Conservation (phyloP, 2,329 filamentous ascomycete species). For the Cladosporium sp. region DNA sequence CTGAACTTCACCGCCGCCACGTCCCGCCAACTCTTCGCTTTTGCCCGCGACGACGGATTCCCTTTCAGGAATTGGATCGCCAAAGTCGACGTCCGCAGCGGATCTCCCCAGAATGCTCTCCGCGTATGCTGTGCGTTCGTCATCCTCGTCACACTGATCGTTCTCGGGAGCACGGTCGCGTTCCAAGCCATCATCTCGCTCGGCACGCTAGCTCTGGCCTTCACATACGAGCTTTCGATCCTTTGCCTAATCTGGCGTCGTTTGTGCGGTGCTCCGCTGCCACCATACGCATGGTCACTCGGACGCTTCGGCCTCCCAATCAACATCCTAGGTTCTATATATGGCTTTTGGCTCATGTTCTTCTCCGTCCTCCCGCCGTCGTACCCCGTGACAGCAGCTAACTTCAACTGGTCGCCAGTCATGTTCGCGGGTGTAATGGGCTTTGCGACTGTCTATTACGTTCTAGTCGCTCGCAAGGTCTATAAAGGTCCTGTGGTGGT, state of each 20-base stretch:
- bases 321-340: conserved; percentile 19
- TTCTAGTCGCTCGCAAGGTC: not conserved
- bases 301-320: conserved; percentile 19
- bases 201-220: conserved; percentile 33
- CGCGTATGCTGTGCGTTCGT: conserved; percentile 19
- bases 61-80: conserved; percentile 19
- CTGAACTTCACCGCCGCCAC: conserved; percentile 14
- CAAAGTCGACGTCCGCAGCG: conserved; percentile 19
- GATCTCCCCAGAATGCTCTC: conserved; percentile 23
- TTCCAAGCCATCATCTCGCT: conserved; percentile 35
- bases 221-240: conserved; percentile 38
- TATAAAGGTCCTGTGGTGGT: conserved; percentile 5
- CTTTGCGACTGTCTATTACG: conserved; percentile 13
- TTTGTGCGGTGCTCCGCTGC: conserved; percentile 17
- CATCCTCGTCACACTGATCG: conserved; percentile 21
- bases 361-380: conserved; percentile 26
- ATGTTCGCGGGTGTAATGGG: conserved; percentile 27
- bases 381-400: conserved; percentile 20
- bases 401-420: conserved; percentile 26
- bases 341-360: conserved; percentile 20
- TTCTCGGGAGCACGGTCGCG: conserved; percentile 21
- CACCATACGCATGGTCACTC: conserved; percentile 19
- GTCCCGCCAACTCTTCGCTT: conserved; percentile 43
- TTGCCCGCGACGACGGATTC: conserved; percentile 31
- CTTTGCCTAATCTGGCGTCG: conserved; percentile 23